Conservation (phyloP, 257 asterid species). For the Leonotis leonurus region DNA sequence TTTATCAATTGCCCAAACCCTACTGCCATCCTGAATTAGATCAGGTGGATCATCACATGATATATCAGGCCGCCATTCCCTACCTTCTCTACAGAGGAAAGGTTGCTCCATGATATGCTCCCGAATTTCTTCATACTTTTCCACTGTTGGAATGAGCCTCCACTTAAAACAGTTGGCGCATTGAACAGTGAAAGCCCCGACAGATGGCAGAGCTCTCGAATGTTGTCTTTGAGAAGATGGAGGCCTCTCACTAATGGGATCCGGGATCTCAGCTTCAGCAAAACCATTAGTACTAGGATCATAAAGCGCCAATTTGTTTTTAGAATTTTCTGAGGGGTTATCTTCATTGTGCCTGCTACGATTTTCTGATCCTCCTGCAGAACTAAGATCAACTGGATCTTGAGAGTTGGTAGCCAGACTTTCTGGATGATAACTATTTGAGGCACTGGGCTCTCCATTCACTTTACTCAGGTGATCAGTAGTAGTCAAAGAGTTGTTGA, state of each 20-base stretch:
- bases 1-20: constrained; percentile 92
- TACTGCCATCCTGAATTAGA: constrained; percentile 61
- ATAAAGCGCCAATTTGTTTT: constrained; percentile 55
- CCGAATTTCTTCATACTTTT: constrained; percentile 75
- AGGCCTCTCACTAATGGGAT: constrained; percentile 22
- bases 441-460: constrained; percentile 24
- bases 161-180: constrained; percentile 82
- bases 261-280: constrained; percentile 29
- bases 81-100: constrained; percentile 56
- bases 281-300: constrained; percentile 36
- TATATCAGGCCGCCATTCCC: constrained; percentile 63
- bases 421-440: constrained; percentile 13
- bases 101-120: constrained; percentile 66
- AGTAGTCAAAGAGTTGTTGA: constrained; percentile 16
- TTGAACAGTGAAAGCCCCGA: constrained; percentile 74
- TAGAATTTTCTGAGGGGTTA: constrained; percentile 38
- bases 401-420: constrained; percentile 21
- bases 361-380: constrained; percentile 29
- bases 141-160: constrained; percentile 68
- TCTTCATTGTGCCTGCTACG: constrained; percentile 31
- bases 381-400: constrained; percentile 24
- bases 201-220: constrained; percentile 49
- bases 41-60: constrained; percentile 76
- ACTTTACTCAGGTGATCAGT: constrained; percentile 19
- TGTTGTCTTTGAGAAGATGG: constrained; percentile 22